These are phyloP conservation scores for Pythium sukuiense DNA, from an alignment of 352 stramenopile genomes.

Conservation along the genomic window DNA sequence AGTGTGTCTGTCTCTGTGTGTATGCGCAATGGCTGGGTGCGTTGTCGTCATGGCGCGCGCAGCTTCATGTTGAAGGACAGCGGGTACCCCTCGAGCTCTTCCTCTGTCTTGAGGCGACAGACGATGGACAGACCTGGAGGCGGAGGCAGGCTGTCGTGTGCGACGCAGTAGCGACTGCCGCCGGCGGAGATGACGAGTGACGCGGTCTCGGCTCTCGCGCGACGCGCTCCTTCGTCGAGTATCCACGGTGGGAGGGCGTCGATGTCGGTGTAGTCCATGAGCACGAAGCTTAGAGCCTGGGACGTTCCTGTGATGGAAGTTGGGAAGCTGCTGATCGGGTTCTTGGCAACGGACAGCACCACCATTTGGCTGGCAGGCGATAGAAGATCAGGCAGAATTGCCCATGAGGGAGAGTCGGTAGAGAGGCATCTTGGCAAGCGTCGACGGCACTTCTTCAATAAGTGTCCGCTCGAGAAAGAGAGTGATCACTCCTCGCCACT, in stretches of 20 bases:
- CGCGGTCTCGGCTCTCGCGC: neutral
- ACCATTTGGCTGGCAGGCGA: neutral
- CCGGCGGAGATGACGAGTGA: slow-evolving; percentile 8
- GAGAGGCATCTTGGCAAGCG: neutral
- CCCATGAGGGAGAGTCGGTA: slow-evolving; percentile 11
- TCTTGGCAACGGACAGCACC: slow-evolving; percentile 18
- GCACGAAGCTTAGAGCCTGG: neutral
- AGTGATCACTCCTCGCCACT: slow-evolving; percentile 9
- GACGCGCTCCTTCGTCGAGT: slow-evolving; percentile 6
- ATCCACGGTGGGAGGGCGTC: slow-evolving; percentile 8
- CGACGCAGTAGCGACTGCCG: slow-evolving; percentile 4
- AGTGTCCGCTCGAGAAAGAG: slow-evolving; percentile 10
- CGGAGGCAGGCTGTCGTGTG: neutral
- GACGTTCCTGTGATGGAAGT: neutral
- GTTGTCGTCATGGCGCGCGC: neutral
- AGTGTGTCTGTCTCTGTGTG: neutral
- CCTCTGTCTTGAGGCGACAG: slow-evolving; percentile 15
- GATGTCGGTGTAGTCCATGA: slow-evolving; percentile 22
- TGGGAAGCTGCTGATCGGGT: slow-evolving; percentile 10
- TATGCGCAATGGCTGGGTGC: slow-evolving; percentile 1
- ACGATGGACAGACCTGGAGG: slow-evolving; percentile 4
- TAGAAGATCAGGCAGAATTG: slow-evolving; percentile 5
- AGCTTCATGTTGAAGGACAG: slow-evolving; percentile 17
- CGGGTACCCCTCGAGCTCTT: slow-evolving; percentile 7
- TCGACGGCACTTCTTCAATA: neutral